Evolutionary conservation across 2,329 filamentous ascomycete species (phyloP).

Genomic region (Cladosporium sp.): DNA sequence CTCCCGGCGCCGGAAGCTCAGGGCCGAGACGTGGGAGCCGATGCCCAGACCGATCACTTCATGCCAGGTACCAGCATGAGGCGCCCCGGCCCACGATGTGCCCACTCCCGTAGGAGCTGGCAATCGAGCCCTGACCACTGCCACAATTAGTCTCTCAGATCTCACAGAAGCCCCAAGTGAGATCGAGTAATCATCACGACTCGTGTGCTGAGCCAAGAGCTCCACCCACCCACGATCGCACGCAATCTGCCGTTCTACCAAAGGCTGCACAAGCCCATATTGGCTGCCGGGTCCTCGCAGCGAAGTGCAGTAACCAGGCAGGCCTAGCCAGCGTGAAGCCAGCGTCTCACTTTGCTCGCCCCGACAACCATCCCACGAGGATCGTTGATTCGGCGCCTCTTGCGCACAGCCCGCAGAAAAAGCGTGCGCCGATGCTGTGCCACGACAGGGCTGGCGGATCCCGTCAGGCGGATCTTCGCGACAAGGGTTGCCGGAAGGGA

Average conservation of each 20-base stretch:
- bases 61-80: constrained; percentile 14
- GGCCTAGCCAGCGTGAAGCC: background rate
- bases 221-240: background rate
- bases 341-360: constrained; percentile 9
- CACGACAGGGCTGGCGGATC: constrained; percentile 10
- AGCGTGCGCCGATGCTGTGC: constrained; percentile 11
- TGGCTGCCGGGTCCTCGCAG: background rate
- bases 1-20: constrained; percentile 9
- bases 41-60: constrained; percentile 1
- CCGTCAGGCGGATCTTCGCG: constrained; percentile 8
- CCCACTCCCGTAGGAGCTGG: constrained; percentile 3
- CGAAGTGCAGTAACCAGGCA: background rate
- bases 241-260: background rate
- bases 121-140: background rate
- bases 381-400: constrained; percentile 9
- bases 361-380: constrained; percentile 1
- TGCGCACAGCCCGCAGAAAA: background rate
- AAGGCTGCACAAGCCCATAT: constrained; percentile 10
- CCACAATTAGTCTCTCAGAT: background rate
- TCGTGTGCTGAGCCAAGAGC: background rate
- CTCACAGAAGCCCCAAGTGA: background rate
- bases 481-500: constrained; percentile 1
- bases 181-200: background rate
- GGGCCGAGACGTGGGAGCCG: constrained; percentile 11
- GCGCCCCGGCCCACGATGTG: constrained; percentile 3